Percentiles rank a stretch among this genome's conserved stretches.
These are phyloP conservation scores for Elongisporangium undulatum DNA, from an alignment of 352 stramenopile genomes.

Conservation along the genomic window DNA sequence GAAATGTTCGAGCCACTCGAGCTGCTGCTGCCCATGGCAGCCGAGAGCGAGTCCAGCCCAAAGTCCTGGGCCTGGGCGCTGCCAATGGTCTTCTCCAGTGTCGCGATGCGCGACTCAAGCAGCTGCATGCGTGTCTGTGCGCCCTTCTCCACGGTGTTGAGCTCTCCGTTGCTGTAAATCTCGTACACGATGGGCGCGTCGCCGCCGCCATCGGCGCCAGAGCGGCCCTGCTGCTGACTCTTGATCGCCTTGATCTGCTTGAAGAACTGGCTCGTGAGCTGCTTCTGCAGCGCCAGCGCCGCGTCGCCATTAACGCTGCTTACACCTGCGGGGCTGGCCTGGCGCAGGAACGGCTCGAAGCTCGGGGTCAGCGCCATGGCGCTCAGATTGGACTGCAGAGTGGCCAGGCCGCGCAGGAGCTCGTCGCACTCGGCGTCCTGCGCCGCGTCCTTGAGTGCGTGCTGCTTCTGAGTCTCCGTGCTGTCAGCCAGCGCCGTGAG, in stretches of 20 bases:
- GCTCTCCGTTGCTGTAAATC: constrained; percentile 74
- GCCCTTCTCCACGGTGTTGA: constrained; percentile 63
- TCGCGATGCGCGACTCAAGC: constrained; percentile 56
- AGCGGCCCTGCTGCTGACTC: constrained; percentile 26
- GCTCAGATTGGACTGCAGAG: constrained; percentile 56
- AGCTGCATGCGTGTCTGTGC: constrained; percentile 52
- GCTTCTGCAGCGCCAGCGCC: constrained; percentile 51
- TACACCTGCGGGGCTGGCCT: constrained; percentile 6
- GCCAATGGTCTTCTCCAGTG: constrained; percentile 55
- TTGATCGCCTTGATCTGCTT: constrained; percentile 59
- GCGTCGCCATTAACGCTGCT: constrained; percentile 22
- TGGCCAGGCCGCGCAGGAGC: constrained; percentile 55
- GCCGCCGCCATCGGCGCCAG: constrained; percentile 3
- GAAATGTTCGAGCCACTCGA: constrained; percentile 25
- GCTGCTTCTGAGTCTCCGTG: constrained; percentile 37
- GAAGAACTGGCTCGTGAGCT: constrained; percentile 71
- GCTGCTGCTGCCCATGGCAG: constrained; percentile 7
- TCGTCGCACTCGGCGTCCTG: constrained; percentile 65
- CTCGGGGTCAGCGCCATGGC: constrained; percentile 47
- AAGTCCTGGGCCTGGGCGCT: constrained; percentile 47
- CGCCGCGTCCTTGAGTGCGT: constrained; percentile 51
- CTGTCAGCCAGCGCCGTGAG: constrained; percentile 43
- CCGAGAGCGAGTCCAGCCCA: constrained; percentile 34
- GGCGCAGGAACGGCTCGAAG: constrained; percentile 56
- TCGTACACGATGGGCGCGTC: constrained; percentile 65